These are phyloP conservation scores for Polygonum aviculare DNA, from an alignment of 148 eudicot genomes.

Conservation along the genomic window DNA sequence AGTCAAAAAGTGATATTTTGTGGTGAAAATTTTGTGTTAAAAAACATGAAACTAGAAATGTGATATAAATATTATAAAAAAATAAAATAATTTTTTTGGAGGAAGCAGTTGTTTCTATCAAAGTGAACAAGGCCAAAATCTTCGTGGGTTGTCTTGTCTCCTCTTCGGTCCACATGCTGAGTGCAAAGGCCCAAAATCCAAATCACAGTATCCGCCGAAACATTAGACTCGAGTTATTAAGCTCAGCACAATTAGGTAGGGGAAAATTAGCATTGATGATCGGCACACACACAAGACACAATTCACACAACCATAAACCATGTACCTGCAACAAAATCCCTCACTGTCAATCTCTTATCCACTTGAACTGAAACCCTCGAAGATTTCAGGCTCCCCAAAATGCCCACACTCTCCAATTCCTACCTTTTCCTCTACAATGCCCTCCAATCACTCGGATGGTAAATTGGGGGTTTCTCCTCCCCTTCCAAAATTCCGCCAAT, in stretches of 20 bases:
- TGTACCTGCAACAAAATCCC: background rate
- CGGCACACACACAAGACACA: no score
- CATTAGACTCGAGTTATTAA: background rate
- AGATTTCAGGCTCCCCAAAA: slow-evolving; percentile 8
- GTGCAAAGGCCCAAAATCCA: background rate
- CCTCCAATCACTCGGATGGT: slow-evolving; percentile 73
- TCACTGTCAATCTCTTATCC: background rate
- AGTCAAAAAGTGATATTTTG: no score
- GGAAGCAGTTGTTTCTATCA: no score
- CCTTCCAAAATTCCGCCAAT: background rate
- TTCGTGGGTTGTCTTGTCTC: background rate
- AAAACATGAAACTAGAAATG: no score
- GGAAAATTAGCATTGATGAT: no score
- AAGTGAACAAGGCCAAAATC: no score
- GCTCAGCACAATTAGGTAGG: background rate
- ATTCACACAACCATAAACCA: no score
- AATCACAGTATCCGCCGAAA: background rate
- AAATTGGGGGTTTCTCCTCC: slow-evolving; percentile 8
- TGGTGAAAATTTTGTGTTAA: no score
- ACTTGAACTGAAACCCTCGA: slow-evolving; percentile 5
- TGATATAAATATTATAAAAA: no score
- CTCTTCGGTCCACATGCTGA: background rate
- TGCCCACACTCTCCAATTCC: slow-evolving; percentile 35
- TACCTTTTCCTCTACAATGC: slow-evolving; percentile 72
- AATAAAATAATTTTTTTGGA: no score